Conservation (phyloP, 2,329 filamentous ascomycete genomes). For the Trichophyton rubrum region DNA sequence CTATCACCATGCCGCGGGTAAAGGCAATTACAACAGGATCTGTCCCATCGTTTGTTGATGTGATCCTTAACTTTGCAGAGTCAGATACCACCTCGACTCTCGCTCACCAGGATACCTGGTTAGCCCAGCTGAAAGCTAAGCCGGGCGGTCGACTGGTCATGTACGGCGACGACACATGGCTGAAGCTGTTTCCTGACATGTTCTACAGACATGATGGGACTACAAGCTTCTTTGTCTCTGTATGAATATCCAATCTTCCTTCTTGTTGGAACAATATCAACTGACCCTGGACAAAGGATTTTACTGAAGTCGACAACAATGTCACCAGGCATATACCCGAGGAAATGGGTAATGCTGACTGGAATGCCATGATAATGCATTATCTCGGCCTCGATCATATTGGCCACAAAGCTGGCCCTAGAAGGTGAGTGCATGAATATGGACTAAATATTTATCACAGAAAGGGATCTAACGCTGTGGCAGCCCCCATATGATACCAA, state of each 20-base stretch:
- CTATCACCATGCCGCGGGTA: constrained; percentile 94
- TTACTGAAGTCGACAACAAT: constrained; percentile 94
- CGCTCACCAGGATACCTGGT: constrained; percentile 84
- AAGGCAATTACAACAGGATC: constrained; percentile 97
- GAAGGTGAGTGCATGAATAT: constrained; percentile 45
- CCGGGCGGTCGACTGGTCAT: constrained; percentile 65
- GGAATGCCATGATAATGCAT: constrained; percentile 88
- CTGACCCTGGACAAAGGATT: constrained; percentile 51
- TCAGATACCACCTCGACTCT: constrained; percentile 82
- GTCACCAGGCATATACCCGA: constrained; percentile 77
- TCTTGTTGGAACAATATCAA: neutral
- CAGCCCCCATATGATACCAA: constrained; percentile 81
- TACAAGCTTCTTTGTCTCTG: constrained; percentile 94
- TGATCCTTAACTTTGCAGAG: constrained; percentile 93
- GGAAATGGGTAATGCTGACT: constrained; percentile 67
- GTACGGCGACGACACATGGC: constrained; percentile 97
- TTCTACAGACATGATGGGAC: constrained; percentile 86
- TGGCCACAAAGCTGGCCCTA: constrained; percentile 86
- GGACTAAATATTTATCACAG: neutral
- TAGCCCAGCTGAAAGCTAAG: constrained; percentile 76
- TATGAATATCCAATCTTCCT: constrained; percentile 38
- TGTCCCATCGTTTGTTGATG: constrained; percentile 93
- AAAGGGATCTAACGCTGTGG: constrained; percentile 13
- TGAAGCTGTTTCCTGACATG: constrained; percentile 84
- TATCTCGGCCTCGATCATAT: constrained; percentile 96